Evolutionary conservation across 345 rosid species (phyloP).

Genomic region (Laguncularia racemosa): DNA sequence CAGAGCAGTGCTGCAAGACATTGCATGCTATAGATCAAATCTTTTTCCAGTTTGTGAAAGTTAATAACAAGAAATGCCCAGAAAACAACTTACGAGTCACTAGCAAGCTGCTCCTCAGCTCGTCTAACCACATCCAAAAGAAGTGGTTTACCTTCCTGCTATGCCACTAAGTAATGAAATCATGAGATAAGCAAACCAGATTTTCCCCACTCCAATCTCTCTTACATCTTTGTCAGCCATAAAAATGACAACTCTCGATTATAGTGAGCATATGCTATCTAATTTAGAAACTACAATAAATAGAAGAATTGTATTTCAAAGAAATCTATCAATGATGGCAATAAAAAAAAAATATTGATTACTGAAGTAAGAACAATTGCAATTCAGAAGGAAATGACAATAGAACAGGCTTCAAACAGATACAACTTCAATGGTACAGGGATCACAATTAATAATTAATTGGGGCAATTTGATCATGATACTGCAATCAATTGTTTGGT

Average conservation of each 20-base stretch:
- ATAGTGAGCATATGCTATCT: too few relatives aligned
- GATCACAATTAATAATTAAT: background rate
- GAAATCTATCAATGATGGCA: too few relatives aligned
- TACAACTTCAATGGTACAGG: background rate
- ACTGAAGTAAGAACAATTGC: too few relatives aligned
- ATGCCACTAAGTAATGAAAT: background rate
- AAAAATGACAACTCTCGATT: too few relatives aligned
- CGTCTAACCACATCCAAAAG: constrained; percentile 26
- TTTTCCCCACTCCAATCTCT: too few relatives aligned
- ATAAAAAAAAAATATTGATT: too few relatives aligned
- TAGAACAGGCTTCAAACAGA: too few relatives aligned
- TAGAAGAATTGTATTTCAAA: too few relatives aligned
- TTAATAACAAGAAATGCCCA: background rate
- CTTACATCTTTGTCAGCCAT: too few relatives aligned
- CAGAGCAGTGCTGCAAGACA: constrained; percentile 17
- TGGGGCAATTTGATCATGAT: background rate
- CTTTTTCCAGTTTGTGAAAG: background rate
- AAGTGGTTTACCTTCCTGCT: constrained; percentile 42
- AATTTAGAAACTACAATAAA: too few relatives aligned
- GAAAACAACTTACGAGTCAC: constrained; percentile 16
- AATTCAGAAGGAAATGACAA: too few relatives aligned
- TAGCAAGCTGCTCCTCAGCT: constrained; percentile 29
- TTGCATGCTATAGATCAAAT: background rate
- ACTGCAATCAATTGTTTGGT: background rate
- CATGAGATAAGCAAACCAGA: background rate